phyloP scores from a whole-genome alignment of 2,329 filamentous ascomycete genomes.

The Fusarium sp. region DNA sequence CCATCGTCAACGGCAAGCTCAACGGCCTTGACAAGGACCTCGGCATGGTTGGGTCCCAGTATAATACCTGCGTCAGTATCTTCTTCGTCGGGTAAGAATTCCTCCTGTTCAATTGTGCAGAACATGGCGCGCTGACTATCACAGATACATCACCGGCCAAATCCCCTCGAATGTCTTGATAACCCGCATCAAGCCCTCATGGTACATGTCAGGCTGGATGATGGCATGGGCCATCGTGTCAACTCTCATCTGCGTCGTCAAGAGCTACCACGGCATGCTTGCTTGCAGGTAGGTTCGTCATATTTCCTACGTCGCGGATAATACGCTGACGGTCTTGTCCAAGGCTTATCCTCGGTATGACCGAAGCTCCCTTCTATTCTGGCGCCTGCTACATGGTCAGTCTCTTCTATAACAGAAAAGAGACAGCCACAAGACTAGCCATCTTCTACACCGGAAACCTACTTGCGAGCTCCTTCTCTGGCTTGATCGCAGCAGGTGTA shows the following conservation, averaged over 20 bases:
- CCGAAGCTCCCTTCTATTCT: not conserved
- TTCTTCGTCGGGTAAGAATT: not conserved
- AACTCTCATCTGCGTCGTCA: not conserved
- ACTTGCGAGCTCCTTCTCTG: not conserved
- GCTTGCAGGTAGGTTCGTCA: not conserved
- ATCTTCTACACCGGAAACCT: not conserved
- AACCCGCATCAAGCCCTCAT: not conserved
- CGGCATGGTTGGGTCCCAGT: constrained; percentile 6
- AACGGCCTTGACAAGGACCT: not conserved
- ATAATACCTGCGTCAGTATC: constrained; percentile 2
- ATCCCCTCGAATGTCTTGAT: constrained; percentile 1
- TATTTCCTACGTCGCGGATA: not conserved
- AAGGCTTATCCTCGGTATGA: not conserved
- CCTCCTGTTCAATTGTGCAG: fast-evolving
- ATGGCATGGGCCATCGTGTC: not conserved
- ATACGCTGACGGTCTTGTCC: not conserved
- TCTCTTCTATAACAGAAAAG: not conserved
- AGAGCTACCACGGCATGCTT: not conserved
- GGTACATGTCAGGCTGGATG: not conserved
- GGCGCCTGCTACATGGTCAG: not conserved
- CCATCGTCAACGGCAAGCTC: not conserved
- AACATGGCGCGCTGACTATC: not conserved
- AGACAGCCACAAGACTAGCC: not conserved
- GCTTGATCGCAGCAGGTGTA: not conserved
- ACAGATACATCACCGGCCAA: constrained; percentile 1